These are phyloP conservation scores for Petunia axillaris DNA, from an alignment of 257 asterid species.

Conservation along the genomic window DNA sequence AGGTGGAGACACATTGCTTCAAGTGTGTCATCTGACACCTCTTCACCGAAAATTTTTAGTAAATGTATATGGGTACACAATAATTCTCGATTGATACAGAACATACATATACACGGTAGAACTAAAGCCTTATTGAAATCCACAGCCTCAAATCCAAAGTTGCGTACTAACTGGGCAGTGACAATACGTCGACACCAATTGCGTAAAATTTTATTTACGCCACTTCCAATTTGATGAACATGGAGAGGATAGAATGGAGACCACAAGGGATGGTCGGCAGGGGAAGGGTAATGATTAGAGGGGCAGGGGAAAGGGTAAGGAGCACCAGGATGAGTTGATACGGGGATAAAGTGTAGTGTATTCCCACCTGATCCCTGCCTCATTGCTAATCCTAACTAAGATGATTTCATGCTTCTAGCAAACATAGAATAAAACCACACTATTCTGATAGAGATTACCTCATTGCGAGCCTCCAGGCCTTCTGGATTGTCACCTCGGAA, in stretches of 20 bases:
- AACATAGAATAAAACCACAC: slow-evolving; percentile 8
- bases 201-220: neutral
- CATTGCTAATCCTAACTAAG: slow-evolving; percentile 11
- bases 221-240: neutral
- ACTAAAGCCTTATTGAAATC: slow-evolving; percentile 20
- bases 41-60: no score
- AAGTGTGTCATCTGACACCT: neutral
- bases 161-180: neutral
- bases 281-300: neutral
- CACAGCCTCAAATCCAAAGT: slow-evolving; percentile 16
- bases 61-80: slow-evolving; percentile 9
- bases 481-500: slow-evolving; percentile 97
- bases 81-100: neutral
- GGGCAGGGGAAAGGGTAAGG: neutral
- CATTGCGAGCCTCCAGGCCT: slow-evolving; percentile 98
- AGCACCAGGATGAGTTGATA: neutral
- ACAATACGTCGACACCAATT: neutral
- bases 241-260: neutral
- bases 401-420: slow-evolving; percentile 11
- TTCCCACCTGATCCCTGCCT: neutral
- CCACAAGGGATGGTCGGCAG: neutral
- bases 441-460: slow-evolving; percentile 54
- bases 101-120: neutral
- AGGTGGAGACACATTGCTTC: neutral
- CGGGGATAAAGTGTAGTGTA: neutral